phyloP scores from a whole-genome alignment of 2,329 filamentous ascomycete species.

The Ophiobolus disseminans region DNA sequence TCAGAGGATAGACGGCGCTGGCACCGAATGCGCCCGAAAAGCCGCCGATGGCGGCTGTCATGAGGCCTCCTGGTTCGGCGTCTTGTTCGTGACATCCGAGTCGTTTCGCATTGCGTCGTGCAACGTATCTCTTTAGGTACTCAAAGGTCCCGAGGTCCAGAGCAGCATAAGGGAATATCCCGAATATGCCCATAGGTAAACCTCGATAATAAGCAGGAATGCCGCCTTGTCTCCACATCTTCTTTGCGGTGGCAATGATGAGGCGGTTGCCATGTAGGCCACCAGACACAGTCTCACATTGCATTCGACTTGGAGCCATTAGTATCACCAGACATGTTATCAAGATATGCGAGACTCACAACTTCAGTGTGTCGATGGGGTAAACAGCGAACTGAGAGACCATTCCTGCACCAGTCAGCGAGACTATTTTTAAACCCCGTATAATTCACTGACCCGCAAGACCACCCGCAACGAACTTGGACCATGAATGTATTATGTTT shows the following conservation, averaged over 20 bases:
- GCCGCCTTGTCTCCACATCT: conserved; percentile 83
- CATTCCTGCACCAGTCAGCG: conserved; percentile 64
- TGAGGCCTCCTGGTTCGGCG: conserved; percentile 76
- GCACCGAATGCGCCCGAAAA: conserved; percentile 91
- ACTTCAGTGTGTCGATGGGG: conserved; percentile 83
- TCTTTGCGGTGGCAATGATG: conserved; percentile 80
- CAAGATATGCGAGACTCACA: conserved; percentile 54
- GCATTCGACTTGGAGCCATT: conserved; percentile 68
- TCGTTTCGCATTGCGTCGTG: conserved; percentile 71
- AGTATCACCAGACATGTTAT: conserved; percentile 8
- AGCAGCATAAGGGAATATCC: conserved; percentile 97
- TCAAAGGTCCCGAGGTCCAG: conserved; percentile 98
- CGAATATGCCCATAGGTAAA: conserved; percentile 88
- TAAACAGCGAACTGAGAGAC: conserved; percentile 97
- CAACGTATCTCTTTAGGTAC: conserved; percentile 79
- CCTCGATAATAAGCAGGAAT: conserved; percentile 84
- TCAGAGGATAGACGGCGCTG: conserved; percentile 92
- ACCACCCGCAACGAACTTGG: conserved; percentile 90
- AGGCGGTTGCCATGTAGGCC: conserved; percentile 84
- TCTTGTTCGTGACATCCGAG: conserved; percentile 82
- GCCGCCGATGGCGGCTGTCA: conserved; percentile 87
- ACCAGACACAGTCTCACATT: conserved; percentile 90
- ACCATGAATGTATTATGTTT: conserved; percentile 77
- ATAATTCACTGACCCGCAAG: conserved; percentile 64
- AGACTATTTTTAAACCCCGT: neutral